Conservation (phyloP, 345 rosid genomes). For the Camelina sativa region DNA sequence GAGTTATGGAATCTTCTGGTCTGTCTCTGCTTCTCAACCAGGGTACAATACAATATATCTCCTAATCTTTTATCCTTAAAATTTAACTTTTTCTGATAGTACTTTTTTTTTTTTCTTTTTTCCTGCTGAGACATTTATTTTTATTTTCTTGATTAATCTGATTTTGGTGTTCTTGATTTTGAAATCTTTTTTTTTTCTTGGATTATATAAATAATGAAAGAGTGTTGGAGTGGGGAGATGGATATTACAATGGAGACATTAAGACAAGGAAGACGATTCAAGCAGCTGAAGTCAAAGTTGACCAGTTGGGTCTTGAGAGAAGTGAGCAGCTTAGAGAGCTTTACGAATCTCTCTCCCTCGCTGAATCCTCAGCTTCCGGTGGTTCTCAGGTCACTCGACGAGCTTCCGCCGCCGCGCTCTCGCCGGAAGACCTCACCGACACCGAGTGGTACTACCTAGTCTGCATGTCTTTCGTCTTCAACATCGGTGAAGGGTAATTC, state of each 20-base stretch:
- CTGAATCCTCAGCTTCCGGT: constrained; percentile 61
- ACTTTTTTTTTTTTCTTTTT: not conserved
- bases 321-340: constrained; percentile 89
- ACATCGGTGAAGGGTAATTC: constrained; percentile 82
- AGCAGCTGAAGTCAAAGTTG: constrained; percentile 67
- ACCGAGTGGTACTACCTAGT: constrained; percentile 97
- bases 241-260: constrained; percentile 96
- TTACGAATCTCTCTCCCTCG: constrained; percentile 67
- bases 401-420: constrained; percentile 78
- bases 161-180: not conserved
- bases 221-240: constrained; percentile 88
- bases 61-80: constrained; percentile 15
- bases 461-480: constrained; percentile 93
- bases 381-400: constrained; percentile 44
- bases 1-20: constrained; percentile 97
- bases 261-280: constrained; percentile 93
- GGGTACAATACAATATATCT: constrained; percentile 56
- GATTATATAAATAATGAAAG: constrained; percentile 39
- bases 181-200: not conserved
- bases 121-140: not conserved
- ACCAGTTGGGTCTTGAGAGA: constrained; percentile 78
- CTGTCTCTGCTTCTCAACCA: constrained; percentile 70
- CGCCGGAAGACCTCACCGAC: constrained; percentile 95
- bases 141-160: not conserved
- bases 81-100: not conserved